Conservation (phyloP, 2,329 filamentous ascomycete species). For the Fusarium beomiforme region DNA sequence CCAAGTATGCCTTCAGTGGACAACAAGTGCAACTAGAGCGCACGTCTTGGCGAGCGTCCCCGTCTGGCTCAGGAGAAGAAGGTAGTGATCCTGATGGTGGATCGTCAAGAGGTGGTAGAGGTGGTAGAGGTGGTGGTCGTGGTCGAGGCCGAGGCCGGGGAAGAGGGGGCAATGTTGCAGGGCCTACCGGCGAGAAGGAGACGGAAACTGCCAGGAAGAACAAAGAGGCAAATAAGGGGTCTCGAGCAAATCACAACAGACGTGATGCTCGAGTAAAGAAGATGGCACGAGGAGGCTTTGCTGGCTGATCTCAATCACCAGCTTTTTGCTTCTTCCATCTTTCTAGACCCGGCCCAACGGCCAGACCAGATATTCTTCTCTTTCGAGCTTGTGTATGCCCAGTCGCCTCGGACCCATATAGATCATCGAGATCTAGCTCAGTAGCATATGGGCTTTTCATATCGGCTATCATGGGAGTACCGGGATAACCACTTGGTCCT, state of each 20-base stretch:
- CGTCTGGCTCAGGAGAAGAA: constrained; percentile 65
- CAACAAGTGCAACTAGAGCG: constrained; percentile 71
- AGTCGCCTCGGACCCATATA: constrained; percentile 30
- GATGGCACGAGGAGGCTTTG: constrained; percentile 64
- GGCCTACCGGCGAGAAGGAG: constrained; percentile 73
- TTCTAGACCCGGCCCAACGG: neutral
- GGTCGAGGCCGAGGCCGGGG: constrained; percentile 62
- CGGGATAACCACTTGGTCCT: constrained; percentile 12
- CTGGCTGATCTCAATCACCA: constrained; percentile 43
- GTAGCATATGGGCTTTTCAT: constrained; percentile 53
- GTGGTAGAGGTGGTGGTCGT: constrained; percentile 57
- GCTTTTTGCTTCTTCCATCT: constrained; percentile 36
- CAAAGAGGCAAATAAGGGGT: constrained; percentile 86
- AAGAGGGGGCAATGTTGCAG: constrained; percentile 69
- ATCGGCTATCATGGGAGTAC: constrained; percentile 48
- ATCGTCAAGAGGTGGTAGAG: constrained; percentile 58
- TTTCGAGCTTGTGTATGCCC: constrained; percentile 30
- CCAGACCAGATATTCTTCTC: constrained; percentile 9
- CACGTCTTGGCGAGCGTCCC: constrained; percentile 71
- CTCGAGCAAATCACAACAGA: constrained; percentile 86
- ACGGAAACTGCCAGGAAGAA: constrained; percentile 76
- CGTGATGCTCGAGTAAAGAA: constrained; percentile 75
- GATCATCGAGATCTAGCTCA: constrained; percentile 49
- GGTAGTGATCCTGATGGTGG: constrained; percentile 61
- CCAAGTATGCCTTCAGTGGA: constrained; percentile 73